Evolutionary conservation across 169 alveolate genomes (phyloP).

Genomic region (Sarcocystis neurona): DNA sequence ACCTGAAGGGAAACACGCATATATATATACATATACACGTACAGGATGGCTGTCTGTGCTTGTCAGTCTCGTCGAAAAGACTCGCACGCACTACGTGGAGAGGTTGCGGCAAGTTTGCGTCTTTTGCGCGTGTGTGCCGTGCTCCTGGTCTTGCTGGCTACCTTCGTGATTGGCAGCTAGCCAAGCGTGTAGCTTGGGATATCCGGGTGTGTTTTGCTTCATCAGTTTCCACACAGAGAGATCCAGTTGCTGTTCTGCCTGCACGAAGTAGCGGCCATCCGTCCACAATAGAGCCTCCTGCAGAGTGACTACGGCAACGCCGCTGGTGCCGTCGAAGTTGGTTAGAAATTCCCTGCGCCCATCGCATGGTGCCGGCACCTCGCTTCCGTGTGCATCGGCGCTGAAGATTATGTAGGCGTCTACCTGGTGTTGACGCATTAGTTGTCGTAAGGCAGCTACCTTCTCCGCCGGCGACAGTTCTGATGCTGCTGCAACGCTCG

Average conservation of each 20-base stretch:
- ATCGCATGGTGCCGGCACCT: conserved; percentile 67
- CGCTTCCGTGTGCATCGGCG: conserved; percentile 75
- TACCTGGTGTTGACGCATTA: conserved; percentile 63
- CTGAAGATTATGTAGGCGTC: conserved; percentile 70
- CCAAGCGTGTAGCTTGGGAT: conserved; percentile 65
- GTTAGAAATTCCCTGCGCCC: conserved; percentile 68
- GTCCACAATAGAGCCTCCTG: conserved; percentile 75
- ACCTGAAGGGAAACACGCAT: no score
- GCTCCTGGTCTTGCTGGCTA: not conserved
- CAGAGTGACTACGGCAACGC: conserved; percentile 67
- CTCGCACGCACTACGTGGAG: no score
- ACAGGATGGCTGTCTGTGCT: no score
- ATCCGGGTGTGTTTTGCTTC: conserved; percentile 58
- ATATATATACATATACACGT: no score
- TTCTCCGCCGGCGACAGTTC: conserved; percentile 51
- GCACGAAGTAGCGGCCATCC: conserved; percentile 71
- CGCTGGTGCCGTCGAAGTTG: conserved; percentile 74
- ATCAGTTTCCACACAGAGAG: conserved; percentile 62
- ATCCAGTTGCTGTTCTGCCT: conserved; percentile 75
- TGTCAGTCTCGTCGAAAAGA: no score
- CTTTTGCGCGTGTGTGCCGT: no score
- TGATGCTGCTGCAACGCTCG: no score
- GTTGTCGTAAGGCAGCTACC: conserved; percentile 60
- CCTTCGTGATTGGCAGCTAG: conserved; percentile 39
- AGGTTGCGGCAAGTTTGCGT: no score